These are phyloP conservation scores for Stylosanthes scabra DNA, from an alignment of 331 rosid species.

Conservation along the genomic window DNA sequence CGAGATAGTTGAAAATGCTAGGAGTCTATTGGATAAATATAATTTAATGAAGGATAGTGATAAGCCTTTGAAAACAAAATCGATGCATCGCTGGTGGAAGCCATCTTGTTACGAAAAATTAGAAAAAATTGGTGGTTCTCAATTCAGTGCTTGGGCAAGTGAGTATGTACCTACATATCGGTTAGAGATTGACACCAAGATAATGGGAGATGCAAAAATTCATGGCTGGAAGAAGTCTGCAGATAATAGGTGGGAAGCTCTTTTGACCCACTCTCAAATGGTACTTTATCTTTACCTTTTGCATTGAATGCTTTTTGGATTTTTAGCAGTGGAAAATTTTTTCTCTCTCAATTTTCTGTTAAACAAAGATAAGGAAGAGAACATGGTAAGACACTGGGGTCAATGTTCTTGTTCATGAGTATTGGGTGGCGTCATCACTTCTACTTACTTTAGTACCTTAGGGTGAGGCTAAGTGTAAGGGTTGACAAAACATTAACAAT, in stretches of 20 bases:
- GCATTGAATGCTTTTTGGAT: constrained; percentile 33
- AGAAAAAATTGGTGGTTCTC: constrained; percentile 89
- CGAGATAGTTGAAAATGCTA: constrained; percentile 81
- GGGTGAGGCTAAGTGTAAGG: background rate
- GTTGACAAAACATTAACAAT: constrained; percentile 9
- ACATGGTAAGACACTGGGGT: constrained; percentile 19
- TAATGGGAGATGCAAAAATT: constrained; percentile 57
- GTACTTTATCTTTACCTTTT: constrained; percentile 61
- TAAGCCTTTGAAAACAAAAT: constrained; percentile 46
- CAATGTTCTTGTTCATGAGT: constrained; percentile 27
- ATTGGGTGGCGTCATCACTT: background rate
- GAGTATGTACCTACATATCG: constrained; percentile 83
- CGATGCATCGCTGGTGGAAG: constrained; percentile 67
- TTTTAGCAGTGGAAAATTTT: constrained; percentile 21
- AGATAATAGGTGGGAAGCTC: constrained; percentile 79
- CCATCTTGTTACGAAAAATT: constrained; percentile 60
- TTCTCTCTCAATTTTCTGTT: background rate
- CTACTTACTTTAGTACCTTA: constrained; percentile 14
- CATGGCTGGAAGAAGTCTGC: constrained; percentile 80
- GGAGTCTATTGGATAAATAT: constrained; percentile 64
- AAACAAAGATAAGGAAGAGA: background rate
- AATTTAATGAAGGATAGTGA: constrained; percentile 51
- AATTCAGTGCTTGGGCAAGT: constrained; percentile 81
- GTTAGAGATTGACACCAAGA: constrained; percentile 71
- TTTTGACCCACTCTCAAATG: constrained; percentile 97